These are phyloP conservation scores for Huntiella savannae DNA, from an alignment of 2,329 filamentous ascomycete genomes.

Conservation along the genomic window DNA sequence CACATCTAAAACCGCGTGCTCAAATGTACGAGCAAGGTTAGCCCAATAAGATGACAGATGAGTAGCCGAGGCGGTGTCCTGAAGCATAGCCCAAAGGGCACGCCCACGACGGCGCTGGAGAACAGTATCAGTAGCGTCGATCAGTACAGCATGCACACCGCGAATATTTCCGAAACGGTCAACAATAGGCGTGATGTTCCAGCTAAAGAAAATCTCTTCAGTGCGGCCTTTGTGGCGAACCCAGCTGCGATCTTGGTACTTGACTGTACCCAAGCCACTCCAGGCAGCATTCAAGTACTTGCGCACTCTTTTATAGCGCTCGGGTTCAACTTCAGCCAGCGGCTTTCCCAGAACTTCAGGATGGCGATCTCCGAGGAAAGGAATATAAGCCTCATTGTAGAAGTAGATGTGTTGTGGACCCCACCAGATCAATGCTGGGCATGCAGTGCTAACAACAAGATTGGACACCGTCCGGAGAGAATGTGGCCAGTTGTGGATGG, in stretches of 20 bases:
- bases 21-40: slow-evolving; percentile 47
- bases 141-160: slow-evolving; percentile 61
- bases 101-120: slow-evolving; percentile 66
- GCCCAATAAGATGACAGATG: slow-evolving; percentile 58
- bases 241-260: slow-evolving; percentile 63
- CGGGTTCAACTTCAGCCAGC: slow-evolving; percentile 49
- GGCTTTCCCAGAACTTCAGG: slow-evolving; percentile 54
- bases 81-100: slow-evolving; percentile 57
- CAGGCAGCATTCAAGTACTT: slow-evolving; percentile 49
- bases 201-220: slow-evolving; percentile 69
- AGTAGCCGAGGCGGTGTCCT: slow-evolving; percentile 52
- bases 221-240: slow-evolving; percentile 48
- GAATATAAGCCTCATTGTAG: slow-evolving; percentile 56
- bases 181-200: slow-evolving; percentile 62
- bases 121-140: slow-evolving; percentile 62
- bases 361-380: slow-evolving; percentile 59
- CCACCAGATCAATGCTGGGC: slow-evolving; percentile 66
- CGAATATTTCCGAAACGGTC: slow-evolving; percentile 56
- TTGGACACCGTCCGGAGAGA: slow-evolving; percentile 65
- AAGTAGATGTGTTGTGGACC: slow-evolving; percentile 47
- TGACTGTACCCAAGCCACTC: slow-evolving; percentile 62
- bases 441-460: slow-evolving; percentile 60
- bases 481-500: slow-evolving; percentile 53
- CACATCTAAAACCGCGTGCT: slow-evolving; percentile 56
- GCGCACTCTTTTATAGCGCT: slow-evolving; percentile 55